These are phyloP conservation scores for Cystobasidium ongulense DNA, from an alignment of 768 basidiomycete species.

Conservation along the genomic window DNA sequence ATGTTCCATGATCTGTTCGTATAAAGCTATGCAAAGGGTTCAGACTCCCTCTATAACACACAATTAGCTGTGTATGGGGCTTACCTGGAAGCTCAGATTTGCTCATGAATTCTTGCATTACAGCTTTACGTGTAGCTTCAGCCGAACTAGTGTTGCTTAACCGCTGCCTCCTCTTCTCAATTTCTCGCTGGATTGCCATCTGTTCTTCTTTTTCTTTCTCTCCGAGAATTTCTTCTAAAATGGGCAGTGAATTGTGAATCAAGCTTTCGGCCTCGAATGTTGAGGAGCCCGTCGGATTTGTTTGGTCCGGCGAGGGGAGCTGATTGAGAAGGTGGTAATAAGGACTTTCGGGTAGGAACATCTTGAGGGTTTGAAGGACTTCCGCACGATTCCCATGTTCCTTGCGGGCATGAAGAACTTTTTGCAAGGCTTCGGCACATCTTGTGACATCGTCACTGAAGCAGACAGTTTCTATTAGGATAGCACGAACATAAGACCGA, in stretches of 20 bases:
- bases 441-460: conserved; percentile 64
- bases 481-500: background rate
- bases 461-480: background rate
- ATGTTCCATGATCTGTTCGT: conserved; percentile 72
- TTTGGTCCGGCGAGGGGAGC: conserved; percentile 67
- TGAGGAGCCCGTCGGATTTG: conserved; percentile 60
- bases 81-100: conserved; percentile 37
- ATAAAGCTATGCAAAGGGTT: conserved; percentile 60
- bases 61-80: background rate
- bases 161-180: conserved; percentile 68
- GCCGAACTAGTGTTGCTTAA: conserved; percentile 49
- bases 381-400: conserved; percentile 57
- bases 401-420: conserved; percentile 58
- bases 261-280: conserved; percentile 54
- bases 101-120: conserved; percentile 39
- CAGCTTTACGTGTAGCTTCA: conserved; percentile 40
- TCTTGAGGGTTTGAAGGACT: conserved; percentile 58
- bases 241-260: conserved; percentile 61
- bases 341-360: conserved; percentile 67
- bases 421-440: conserved; percentile 73
- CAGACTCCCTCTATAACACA: background rate
- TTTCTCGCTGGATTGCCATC: conserved; percentile 55
- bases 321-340: conserved; percentile 57
- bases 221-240: conserved; percentile 62
- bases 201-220: conserved; percentile 62